Percentiles rank a stretch among this genome's conserved stretches.
These are phyloP conservation scores for Mucor sp. DNA, from an alignment of 371 early-diverging fungal genomes.

Conservation along the genomic window DNA sequence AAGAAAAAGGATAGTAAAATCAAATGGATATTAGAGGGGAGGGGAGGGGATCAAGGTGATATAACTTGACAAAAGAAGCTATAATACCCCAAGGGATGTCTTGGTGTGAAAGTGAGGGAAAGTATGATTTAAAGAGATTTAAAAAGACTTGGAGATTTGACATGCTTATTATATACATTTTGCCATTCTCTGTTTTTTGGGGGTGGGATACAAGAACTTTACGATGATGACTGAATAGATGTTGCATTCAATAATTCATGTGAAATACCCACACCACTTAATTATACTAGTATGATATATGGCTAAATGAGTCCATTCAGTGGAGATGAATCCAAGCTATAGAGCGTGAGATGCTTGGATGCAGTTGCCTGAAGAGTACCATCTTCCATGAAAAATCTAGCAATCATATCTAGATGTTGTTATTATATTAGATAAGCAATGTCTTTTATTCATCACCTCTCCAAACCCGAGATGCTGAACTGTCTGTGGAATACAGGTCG, in stretches of 20 bases:
- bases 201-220: not conserved
- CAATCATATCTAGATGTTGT: no score
- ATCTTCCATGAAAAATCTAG: no score
- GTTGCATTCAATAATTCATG: not conserved
- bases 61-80: not conserved
- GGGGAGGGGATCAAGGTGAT: not conserved
- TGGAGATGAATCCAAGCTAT: no score
- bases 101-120: not conserved
- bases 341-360: no score
- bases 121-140: not conserved
- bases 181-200: not conserved
- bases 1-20: constrained; percentile 1
- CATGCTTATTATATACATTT: constrained; percentile 5
- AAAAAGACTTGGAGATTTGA: not conserved
- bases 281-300: no score
- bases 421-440: not conserved
- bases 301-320: no score
- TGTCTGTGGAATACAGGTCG: not conserved
- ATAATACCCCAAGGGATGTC: not conserved
- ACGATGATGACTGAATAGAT: not conserved
- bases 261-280: constrained; percentile 1
- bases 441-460: not conserved
- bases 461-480: not conserved
- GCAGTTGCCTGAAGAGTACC: no score
- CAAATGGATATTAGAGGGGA: not conserved